Conservation (phyloP, 164 flowering plant species). For the Aristolochia californica region DNA sequence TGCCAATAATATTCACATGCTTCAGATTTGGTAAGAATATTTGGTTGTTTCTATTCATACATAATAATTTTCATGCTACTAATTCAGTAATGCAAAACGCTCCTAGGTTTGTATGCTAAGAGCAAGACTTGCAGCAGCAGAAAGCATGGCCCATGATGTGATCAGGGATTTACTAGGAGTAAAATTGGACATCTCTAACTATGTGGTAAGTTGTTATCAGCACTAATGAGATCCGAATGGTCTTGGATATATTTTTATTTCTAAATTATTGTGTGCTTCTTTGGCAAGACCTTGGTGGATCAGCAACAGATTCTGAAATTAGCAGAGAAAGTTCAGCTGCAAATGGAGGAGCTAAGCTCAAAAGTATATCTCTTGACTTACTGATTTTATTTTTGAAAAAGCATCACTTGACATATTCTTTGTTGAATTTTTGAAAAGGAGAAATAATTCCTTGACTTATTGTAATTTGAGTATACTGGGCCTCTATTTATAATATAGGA, state of each 20-base stretch:
- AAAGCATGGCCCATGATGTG: constrained; percentile 95
- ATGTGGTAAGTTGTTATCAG: constrained; percentile 50
- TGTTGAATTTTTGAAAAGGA: too few species aligned
- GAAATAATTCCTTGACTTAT: too few species aligned
- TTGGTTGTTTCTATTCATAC: background rate
- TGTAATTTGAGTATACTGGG: too few species aligned
- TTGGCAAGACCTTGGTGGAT: constrained; percentile 54
- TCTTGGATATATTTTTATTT: background rate
- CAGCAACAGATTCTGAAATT: constrained; percentile 51
- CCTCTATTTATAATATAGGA: too few species aligned
- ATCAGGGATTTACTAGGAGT: constrained; percentile 88
- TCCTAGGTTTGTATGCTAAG: constrained; percentile 60
- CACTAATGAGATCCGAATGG: background rate
- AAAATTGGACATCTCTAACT: constrained; percentile 74
- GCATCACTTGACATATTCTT: too few species aligned
- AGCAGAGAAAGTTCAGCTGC: constrained; percentile 54
- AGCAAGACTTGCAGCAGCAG: constrained; percentile 76
- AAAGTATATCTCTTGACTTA: constrained; percentile 29
- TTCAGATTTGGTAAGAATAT: too few species aligned
- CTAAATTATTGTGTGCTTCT: constrained; percentile 7
- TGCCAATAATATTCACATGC: too few species aligned
- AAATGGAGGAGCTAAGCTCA: constrained; percentile 29
- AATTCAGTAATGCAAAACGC: background rate
- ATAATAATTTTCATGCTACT: background rate
- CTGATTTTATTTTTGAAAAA: background rate